Evolutionary conservation across 331 rosid genomes (phyloP).

Genomic region (Pyrus hybrid): DNA sequence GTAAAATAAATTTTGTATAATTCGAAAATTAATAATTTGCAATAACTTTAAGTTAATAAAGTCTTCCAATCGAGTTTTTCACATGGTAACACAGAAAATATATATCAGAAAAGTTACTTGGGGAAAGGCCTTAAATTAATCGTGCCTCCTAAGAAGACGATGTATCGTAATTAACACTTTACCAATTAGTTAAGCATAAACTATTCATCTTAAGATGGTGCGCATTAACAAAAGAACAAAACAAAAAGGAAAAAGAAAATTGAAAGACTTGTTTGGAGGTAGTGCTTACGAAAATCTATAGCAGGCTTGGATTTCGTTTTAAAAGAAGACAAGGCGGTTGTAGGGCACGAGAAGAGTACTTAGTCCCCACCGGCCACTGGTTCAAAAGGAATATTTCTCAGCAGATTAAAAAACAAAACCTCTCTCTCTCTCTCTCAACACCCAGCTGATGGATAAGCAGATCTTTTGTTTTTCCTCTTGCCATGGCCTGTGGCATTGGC

Average conservation of each 20-base stretch:
- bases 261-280: not conserved
- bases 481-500: no score
- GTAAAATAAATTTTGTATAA: no score
- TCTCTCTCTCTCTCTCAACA: not conserved
- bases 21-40: no score
- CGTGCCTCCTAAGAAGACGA: not conserved
- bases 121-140: not conserved
- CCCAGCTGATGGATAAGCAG: no score
- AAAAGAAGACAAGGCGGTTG: not conserved
- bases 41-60: no score
- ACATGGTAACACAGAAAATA: not conserved
- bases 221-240: not conserved
- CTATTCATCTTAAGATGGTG: not conserved
- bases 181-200: not conserved
- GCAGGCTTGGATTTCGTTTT: not conserved
- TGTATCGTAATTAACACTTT: not conserved
- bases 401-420: not conserved
- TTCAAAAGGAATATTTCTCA: not conserved
- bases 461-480: no score
- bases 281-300: not conserved
- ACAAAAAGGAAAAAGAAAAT: not conserved
- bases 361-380: conserved; percentile 2
- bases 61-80: no score
- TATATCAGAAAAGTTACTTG: not conserved
- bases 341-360: not conserved